Conservation (phyloP, 2,329 filamentous ascomycete species). For the Fusarium gaditjirri region DNA sequence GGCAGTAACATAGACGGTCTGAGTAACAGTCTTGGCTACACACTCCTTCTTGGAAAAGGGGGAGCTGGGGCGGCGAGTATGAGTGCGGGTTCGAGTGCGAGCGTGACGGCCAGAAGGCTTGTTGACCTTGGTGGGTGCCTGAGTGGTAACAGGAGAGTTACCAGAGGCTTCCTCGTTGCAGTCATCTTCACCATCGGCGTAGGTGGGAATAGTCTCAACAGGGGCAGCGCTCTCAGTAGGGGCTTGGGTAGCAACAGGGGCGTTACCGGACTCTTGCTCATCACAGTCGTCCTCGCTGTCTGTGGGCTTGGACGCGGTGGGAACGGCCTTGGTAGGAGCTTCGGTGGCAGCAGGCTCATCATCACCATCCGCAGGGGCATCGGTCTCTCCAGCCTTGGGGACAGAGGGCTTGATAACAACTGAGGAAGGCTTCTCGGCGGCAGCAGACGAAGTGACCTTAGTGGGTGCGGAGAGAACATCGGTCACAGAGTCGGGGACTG, state of each 20-base stretch:
- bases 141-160: background rate
- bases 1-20: slow-evolving; percentile 41
- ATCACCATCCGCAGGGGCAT: background rate
- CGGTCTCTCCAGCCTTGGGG: background rate
- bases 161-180: slow-evolving; percentile 17
- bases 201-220: background rate
- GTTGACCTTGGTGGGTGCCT: slow-evolving; percentile 9
- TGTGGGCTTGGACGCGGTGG: background rate
- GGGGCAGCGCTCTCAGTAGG: background rate
- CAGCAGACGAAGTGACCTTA: background rate
- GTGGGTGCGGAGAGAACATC: slow-evolving; percentile 25
- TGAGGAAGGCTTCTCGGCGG: slow-evolving; percentile 10
- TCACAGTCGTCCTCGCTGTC: background rate
- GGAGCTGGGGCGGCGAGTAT: slow-evolving; percentile 20
- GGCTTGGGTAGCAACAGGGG: background rate
- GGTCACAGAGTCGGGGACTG: slow-evolving; percentile 23
- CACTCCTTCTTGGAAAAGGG: slow-evolving; percentile 22
- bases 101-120: slow-evolving; percentile 21
- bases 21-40: slow-evolving; percentile 29
- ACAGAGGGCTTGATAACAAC: slow-evolving; percentile 15
- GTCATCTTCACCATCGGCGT: slow-evolving; percentile 8
- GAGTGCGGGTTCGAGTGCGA: slow-evolving; percentile 18
- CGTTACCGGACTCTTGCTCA: background rate
- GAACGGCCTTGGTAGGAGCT: background rate
- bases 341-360: background rate